phyloP scores from a whole-genome alignment of 1,139 yeast genomes.

The Yamadazyma dushanensis region DNA sequence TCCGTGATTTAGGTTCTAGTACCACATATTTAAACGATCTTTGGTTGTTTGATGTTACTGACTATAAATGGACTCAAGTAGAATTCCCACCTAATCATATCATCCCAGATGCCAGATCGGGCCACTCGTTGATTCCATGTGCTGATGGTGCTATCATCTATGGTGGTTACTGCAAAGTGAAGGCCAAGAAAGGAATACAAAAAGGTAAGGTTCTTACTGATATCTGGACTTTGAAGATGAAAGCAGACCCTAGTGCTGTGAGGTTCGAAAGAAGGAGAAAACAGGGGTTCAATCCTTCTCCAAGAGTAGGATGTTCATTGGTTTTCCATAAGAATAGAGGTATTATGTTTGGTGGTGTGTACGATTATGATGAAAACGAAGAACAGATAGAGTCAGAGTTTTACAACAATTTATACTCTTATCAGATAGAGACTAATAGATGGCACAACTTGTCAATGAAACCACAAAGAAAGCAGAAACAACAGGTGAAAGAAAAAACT shows the following conservation, averaged over 20 bases:
- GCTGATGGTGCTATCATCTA: slow-evolving; percentile 83
- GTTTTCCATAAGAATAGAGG: slow-evolving; percentile 91
- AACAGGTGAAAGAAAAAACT: slow-evolving; percentile 46
- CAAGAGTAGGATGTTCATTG: slow-evolving; percentile 95
- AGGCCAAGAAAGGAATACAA: slow-evolving; percentile 84
- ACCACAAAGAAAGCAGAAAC: slow-evolving; percentile 55
- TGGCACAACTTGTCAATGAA: slow-evolving; percentile 81
- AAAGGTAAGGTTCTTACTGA: slow-evolving; percentile 92
- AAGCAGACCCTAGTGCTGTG: slow-evolving; percentile 73
- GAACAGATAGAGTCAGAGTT: slow-evolving; percentile 85
- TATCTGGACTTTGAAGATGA: slow-evolving; percentile 87
- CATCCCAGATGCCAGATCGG: slow-evolving; percentile 89
- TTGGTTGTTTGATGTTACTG: slow-evolving; percentile 90
- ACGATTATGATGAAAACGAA: slow-evolving; percentile 92
- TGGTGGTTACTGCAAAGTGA: slow-evolving; percentile 95
- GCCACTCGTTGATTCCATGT: slow-evolving; percentile 83
- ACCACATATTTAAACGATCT: slow-evolving; percentile 83
- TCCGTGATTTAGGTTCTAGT: slow-evolving; percentile 81
- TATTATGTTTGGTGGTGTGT: slow-evolving; percentile 92
- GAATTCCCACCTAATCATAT: slow-evolving; percentile 83
- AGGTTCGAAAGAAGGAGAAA: slow-evolving; percentile 89
- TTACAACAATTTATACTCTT: slow-evolving; percentile 77
- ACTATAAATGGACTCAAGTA: slow-evolving; percentile 87
- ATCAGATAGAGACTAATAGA: slow-evolving; percentile 82
- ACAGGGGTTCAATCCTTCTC: slow-evolving; percentile 85